A percentile compares a stretch with the other conserved stretches of the same genome.
phyloP scores from a whole-genome alignment of 192 early-diverging fungal genomes.

The Coemansia sp. region DNA sequence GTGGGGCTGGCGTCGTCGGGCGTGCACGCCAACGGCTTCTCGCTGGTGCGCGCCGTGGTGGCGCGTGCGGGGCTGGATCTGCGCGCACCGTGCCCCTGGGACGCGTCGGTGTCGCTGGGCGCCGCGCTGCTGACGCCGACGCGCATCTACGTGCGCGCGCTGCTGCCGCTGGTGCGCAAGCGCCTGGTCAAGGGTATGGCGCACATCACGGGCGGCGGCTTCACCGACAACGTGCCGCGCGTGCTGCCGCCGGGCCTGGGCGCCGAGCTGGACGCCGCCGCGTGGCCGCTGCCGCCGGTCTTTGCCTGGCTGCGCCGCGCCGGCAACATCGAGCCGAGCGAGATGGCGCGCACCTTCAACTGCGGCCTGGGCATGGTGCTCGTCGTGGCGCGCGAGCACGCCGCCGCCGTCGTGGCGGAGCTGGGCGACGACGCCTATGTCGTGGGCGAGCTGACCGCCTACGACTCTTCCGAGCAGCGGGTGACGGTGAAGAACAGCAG shows the following conservation, averaged over 20 bases:
- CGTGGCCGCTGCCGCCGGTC: slow-evolving; percentile 87
- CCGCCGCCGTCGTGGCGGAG: slow-evolving; percentile 64
- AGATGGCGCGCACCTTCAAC: slow-evolving; percentile 98
- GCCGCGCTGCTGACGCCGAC: slow-evolving; percentile 91
- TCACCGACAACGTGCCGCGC: slow-evolving; percentile 97
- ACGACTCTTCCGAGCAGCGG: slow-evolving; percentile 12
- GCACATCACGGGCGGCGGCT: slow-evolving; percentile 99
- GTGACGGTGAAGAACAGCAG: slow-evolving; percentile 32
- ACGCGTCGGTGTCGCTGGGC: slow-evolving; percentile 60
- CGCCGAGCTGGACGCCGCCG: slow-evolving; percentile 78
- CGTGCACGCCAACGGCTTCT: slow-evolving; percentile 99
- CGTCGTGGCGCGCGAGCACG: slow-evolving; percentile 71
- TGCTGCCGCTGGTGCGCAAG: slow-evolving; percentile 78
- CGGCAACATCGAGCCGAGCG: slow-evolving; percentile 67
- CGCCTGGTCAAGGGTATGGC: slow-evolving; percentile 92
- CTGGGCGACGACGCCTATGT: slow-evolving; percentile 71
- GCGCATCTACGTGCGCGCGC: slow-evolving; percentile 92
- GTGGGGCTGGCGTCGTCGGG: slow-evolving; percentile 95
- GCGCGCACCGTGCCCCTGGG: slow-evolving; percentile 80
- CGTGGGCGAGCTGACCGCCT: slow-evolving; percentile 65
- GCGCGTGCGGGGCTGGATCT: slow-evolving; percentile 73
- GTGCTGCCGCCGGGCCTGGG: slow-evolving; percentile 83
- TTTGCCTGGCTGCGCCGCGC: slow-evolving; percentile 93
- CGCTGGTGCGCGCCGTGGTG: slow-evolving; percentile 92
- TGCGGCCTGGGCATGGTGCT: slow-evolving; percentile 99